Evolutionary conservation across 2,329 filamentous ascomycete genomes (phyloP), one percentile per base, ranked within the genome.

Genomic region (Fusarium azukiicola): DNA sequence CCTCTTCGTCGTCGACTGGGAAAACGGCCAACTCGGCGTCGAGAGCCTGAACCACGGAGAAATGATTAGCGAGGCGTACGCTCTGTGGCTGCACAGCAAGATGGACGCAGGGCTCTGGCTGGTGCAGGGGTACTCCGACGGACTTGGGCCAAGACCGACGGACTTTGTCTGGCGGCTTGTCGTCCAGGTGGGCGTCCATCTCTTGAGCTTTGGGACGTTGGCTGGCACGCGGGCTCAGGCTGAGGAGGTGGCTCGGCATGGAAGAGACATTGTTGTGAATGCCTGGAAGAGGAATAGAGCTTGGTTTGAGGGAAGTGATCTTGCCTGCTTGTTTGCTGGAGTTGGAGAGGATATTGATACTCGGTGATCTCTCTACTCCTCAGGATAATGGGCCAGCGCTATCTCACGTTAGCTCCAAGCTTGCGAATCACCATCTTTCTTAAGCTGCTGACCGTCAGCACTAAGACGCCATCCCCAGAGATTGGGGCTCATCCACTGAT

Each of bases 11-110:
- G n/a, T 76, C 10, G 74, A 72, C 47, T 72, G 63, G 68, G 68
- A 76, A 38, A 76, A 72, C 46, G 42, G 47, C 5, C 63, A 75
- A 12, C 17, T 75, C 5, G 63, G 72, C 0, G 16, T 49, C 16
- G 67, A 49, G 3, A 23, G 42, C 14, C 42, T 75, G 7, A 63
- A 75, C n/a, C 67, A 76, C 21, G 72, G 68, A 6, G 68, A 58
- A 9, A 76, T 76, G 67, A 21, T 76, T 12, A 61, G 74, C 6
- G 72, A 76, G n/a, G n/a, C 69, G 11, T 75, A 58, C 19, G 44
- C 63, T 1, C 38, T 66, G 1, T 69, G 72, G 47, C 44, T 66
- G 12, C 56, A n/a, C 71, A 75, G 21, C 27, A 6, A 19, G 2
- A 58, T 56, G 6, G 54, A 69, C 2, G 68, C 72, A 13, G 61